Base-by-base conservation (phyloP, 2,329 filamentous ascomycete species). In the Pestalotiopsis fici region DNA sequence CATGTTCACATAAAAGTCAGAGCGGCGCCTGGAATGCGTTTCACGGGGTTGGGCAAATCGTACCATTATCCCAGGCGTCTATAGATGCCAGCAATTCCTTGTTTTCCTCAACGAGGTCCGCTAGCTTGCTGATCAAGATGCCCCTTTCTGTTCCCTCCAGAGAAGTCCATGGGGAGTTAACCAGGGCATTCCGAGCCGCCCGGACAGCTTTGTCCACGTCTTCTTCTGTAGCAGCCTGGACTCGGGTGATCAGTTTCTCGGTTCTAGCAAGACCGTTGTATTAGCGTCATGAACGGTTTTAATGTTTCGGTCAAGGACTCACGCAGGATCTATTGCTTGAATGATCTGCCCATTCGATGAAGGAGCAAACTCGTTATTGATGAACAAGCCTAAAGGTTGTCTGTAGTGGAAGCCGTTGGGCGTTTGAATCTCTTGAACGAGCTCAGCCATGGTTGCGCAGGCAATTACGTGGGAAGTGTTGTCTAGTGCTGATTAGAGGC, bases 31-130 rank as follows among this genome's bases (percentile, higher is more conserved):
- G n/a, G n/a, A n/a, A n/a, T n/a, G n/a, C n/a, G n/a, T n/a, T n/a
- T n/a, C n/a, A n/a, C n/a, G n/a, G n/a, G n/a, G n/a, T n/a, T n/a
- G n/a, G n/a, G n/a, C n/a, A n/a, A n/a, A n/a, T n/a, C n/a, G n/a
- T 35, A 11, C 31, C 93, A 72, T 94, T 95, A 75, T 96, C 93
- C 92, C 92, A 95, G 0, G 93, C 93, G 79, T 97, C 93, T 5
- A 85, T 78, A 1, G 83, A 83, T 5, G 83, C 83, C 3, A 86
- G 74, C 0, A 73, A 65, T 43, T 83, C 81, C 31, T 83, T 84
- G 75, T 95, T 84, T 75, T 89, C 77, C 69, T 93, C 90, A 25
- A 94, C 82, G 27, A 96, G 82, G 63, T 92, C 87, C 11, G 91
- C 90, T 12, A 96, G 86, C 76, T 90, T 92, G 77, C 85, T 85